Evolutionary conservation across 768 basidiomycete species (phyloP), one percentile per base, ranked within the genome.

Genomic region (Kwoniella sp.): DNA sequence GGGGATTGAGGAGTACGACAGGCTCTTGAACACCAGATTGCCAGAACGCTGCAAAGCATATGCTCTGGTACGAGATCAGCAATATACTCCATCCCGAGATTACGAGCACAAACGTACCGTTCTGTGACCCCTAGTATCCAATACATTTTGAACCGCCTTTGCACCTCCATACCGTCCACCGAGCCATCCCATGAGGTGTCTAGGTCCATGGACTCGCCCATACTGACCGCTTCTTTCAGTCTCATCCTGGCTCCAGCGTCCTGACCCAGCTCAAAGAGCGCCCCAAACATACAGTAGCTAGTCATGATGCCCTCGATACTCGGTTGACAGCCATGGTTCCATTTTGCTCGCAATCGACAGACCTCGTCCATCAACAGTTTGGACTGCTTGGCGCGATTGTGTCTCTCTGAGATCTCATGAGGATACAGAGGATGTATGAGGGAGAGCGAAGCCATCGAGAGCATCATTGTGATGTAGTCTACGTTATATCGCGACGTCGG

Each of bases 61-160:
- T 24, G 71, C 73, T 15, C 73, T 74, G 50, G 12, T 22, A 19
- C 26, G n/a, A 21, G 26, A 17, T 58, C 15, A 37, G 48, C 22
- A 10, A 10, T 22, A 10, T 10, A 22, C 33, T 33, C 33, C 33
- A 13, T 33, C 7, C 33, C 33, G 22, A 10, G 22, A 4, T 49
- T 26, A 22, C 53, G n/a, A 4, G 21, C 2, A n/a, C n/a, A 33
- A 5, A 64, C 68, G 36, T 44, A 72, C 73, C 73, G 25, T 48
- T 74, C 73, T 3, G 73, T 74, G 25, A 74, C 65, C 2, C 65
- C 61, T n/a, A 74, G 40, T 1, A 74, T 59, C 73, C 73, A 74
- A 46, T 55, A 74, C 64, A 70, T 50, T 49, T 67, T 58, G 58
- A 71, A 55, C 27, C 70, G 56, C 25, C 68, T 50, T 44, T 60